Base-by-base conservation (phyloP, 192 early-diverging fungal genomes). In the Nowakowskiella sp. region DNA sequence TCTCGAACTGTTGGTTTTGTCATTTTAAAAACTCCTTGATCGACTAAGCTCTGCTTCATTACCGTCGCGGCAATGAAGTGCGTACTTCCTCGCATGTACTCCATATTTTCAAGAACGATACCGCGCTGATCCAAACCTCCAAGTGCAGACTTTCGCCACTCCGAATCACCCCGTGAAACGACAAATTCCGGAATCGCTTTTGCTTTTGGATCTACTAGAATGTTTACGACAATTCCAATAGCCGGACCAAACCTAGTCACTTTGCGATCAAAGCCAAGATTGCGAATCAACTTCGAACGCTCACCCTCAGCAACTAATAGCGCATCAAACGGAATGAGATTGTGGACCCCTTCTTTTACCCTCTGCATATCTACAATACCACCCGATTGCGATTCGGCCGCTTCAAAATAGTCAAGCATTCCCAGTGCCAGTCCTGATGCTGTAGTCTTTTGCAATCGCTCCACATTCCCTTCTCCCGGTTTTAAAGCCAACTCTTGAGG, bases 151-250 rank as follows among this genome's bases (percentile, higher is more conserved):
- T 48, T 9, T 27, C 50, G 36, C 71, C 71, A 73, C 8, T 24
- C 23, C n/a, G 71, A 66, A n/a, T 45, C 36, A 3, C 42, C 19
- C 13, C 66, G 34, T 0, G 47, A 34, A 3, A 60, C 31, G 2
- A 69, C 57, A 27, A 63, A 66, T 52, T 73, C 71, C 2, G 53
- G 33, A 13, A 69, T 33, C 25, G 57, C 47, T 0, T 23, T 27
- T 1, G 29, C 58, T n/a, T 29, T 43, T 1, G 59, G 60, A 19
- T 62, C 58, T 43, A 73, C 66, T 16, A 61, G 51, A 54, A 73
- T 39, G 58, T 73, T 73, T 44, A 67, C 61, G 28, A 73, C 67
- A 23, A 73, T 56, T 1, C 71, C 71, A 52, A 73, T 73, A 24
- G 68, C 68, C 45, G 64, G 52, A 29, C 51, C 63, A 42, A 64